Evolutionary conservation across 768 basidiomycete genomes (phyloP).

Genomic region (Tylopilus cervinicoccineus): DNA sequence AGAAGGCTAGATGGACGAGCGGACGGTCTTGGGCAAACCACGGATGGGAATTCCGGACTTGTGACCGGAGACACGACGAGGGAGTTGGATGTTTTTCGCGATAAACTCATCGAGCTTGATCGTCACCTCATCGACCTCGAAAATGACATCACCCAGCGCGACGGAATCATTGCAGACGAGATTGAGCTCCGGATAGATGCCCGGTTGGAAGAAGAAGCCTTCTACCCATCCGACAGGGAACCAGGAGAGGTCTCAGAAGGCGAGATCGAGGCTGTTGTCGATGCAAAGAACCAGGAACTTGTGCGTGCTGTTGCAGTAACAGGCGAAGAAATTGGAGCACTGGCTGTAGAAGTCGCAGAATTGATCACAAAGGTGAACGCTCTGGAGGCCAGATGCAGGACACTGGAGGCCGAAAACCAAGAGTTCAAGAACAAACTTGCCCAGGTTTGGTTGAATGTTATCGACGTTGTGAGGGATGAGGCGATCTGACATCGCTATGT

Average conservation of each 20-base stretch:
- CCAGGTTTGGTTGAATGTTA: slow-evolving; percentile 22
- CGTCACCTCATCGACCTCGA: slow-evolving; percentile 31
- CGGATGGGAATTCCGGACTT: background rate
- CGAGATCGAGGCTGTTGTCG: slow-evolving; percentile 26
- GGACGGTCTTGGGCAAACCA: background rate
- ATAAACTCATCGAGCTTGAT: slow-evolving; percentile 28
- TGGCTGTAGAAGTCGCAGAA: slow-evolving; percentile 31
- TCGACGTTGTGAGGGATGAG: background rate
- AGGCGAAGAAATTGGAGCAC: slow-evolving; percentile 29
- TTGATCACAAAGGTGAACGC: slow-evolving; percentile 27
- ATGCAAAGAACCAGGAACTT: slow-evolving; percentile 21
- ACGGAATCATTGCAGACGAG: slow-evolving; percentile 26
- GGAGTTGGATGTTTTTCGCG: slow-evolving; percentile 27
- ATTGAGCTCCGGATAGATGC: slow-evolving; percentile 29
- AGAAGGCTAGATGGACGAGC: slow-evolving; percentile 18
- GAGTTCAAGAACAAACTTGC: slow-evolving; percentile 21
- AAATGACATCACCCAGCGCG: slow-evolving; percentile 35
- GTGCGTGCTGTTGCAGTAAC: slow-evolving; percentile 12
- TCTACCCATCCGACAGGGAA: slow-evolving; percentile 20
- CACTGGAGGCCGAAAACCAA: slow-evolving; percentile 27
- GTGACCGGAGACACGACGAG: slow-evolving; percentile 1
- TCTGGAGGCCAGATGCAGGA: slow-evolving; percentile 19
- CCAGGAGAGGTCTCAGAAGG: slow-evolving; percentile 13
- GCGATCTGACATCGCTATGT: background rate
- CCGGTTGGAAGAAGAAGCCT: slow-evolving; percentile 26